Evolutionary conservation across 106 monocot genomes (phyloP).

Genomic region (Acorus calamus): DNA sequence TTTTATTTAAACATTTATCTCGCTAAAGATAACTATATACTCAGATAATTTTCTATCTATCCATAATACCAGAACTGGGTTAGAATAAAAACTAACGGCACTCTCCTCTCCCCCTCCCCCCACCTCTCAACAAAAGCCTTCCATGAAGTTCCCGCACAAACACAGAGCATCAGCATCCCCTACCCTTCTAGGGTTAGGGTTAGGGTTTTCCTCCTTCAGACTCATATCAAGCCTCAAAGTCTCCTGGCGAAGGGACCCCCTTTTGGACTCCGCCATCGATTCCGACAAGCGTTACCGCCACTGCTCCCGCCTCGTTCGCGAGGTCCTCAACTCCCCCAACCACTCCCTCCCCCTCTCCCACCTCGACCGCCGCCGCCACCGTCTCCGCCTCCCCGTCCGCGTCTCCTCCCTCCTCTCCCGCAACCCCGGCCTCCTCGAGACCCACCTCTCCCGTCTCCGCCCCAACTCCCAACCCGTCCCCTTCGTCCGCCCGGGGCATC

Average conservation of each 20-base stretch:
- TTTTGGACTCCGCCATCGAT: constrained; percentile 60
- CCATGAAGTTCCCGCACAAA: too few relatives aligned
- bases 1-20: too few relatives aligned
- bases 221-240: constrained; percentile 60
- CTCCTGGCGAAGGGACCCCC: constrained; percentile 51
- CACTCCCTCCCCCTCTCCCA: constrained; percentile 56
- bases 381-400: constrained; percentile 47
- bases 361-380: constrained; percentile 70
- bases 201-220: too few relatives aligned
- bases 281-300: constrained; percentile 61
- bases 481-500: constrained; percentile 48
- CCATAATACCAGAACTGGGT: too few relatives aligned
- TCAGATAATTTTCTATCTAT: too few relatives aligned
- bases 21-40: too few relatives aligned
- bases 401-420: constrained; percentile 57
- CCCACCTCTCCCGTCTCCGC: constrained; percentile 48
- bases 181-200: too few relatives aligned
- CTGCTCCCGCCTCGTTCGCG: constrained; percentile 64
- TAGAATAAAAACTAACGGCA: too few relatives aligned
- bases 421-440: constrained; percentile 53
- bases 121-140: too few relatives aligned
- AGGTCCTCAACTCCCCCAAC: constrained; percentile 60
- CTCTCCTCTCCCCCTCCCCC: too few relatives aligned
- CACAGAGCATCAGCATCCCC: too few relatives aligned
- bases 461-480: constrained; percentile 42